These are phyloP conservation scores for Leishmania braziliensis DNA, from an alignment of 208 protist genomes.

Conservation along the genomic window DNA sequence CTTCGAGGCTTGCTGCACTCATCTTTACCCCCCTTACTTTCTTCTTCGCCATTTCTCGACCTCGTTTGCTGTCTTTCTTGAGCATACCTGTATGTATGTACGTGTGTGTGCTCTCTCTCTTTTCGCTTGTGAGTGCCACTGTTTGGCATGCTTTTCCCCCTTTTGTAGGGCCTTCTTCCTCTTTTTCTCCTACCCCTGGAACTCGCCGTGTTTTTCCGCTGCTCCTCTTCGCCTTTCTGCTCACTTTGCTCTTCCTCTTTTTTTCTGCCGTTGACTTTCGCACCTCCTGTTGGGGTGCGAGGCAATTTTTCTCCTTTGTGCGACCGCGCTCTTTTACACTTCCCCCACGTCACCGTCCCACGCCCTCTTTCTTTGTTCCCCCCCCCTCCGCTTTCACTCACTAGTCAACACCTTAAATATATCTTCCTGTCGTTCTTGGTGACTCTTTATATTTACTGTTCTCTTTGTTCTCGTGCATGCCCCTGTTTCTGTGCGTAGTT, in stretches of 20 bases:
- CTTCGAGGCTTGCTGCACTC: background rate
- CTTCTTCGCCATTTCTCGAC: background rate
- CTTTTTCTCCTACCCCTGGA: background rate
- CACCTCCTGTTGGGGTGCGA: background rate
- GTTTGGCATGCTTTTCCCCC: background rate
- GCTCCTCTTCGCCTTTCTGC: background rate
- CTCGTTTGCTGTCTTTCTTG: background rate
- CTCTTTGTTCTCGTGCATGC: too few species aligned
- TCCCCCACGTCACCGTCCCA: background rate
- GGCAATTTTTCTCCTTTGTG: too few species aligned
- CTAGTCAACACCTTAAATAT: background rate
- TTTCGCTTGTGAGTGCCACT: background rate
- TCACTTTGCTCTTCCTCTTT: background rate
- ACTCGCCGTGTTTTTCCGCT: background rate
- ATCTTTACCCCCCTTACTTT: background rate
- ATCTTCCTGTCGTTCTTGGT: background rate
- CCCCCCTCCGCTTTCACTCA: background rate
- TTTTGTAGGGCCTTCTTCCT: background rate
- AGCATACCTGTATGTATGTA: background rate
- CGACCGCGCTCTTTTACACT: too few species aligned
- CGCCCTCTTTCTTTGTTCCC: constrained; percentile 8
- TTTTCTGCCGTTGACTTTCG: background rate
- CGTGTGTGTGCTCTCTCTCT: background rate
- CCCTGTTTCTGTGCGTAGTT: background rate
- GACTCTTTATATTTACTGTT: background rate